Evolutionary conservation across 805 yeast genomes (phyloP).

Genomic region (Zygoascus flipseniorum): DNA sequence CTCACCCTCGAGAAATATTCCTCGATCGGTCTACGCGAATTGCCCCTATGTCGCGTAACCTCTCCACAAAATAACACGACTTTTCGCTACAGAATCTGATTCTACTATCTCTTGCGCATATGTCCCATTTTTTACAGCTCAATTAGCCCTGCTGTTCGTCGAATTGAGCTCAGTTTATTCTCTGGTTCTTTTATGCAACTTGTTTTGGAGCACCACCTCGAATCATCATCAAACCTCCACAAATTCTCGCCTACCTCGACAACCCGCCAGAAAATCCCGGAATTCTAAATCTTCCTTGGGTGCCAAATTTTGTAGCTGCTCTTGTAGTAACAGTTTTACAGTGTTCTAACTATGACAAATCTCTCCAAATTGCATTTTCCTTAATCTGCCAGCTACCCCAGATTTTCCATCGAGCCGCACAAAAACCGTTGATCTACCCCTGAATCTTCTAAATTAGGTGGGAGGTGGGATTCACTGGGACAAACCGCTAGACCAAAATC

Average conservation of each 20-base stretch:
- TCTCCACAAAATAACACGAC: neutral
- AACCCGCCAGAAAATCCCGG: too few species aligned
- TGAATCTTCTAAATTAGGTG: neutral
- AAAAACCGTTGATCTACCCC: neutral
- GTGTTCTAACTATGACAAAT: too few species aligned
- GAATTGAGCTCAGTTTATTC: neutral
- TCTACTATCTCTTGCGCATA: neutral
- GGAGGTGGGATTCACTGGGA: neutral
- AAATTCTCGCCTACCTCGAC: too few species aligned
- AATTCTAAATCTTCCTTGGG: too few species aligned
- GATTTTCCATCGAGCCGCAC: neutral
- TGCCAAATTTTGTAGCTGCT: too few species aligned
- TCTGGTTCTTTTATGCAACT: slow-evolving; percentile 1
- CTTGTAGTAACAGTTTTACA: too few species aligned
- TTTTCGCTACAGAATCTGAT: neutral
- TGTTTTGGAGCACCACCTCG: slow-evolving; percentile 2
- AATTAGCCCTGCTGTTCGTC: neutral
- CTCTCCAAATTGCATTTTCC: too few species aligned
- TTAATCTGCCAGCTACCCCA: neutral
- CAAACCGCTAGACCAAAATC: too few species aligned
- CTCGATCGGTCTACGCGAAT: neutral
- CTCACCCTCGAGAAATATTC: neutral
- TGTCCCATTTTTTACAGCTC: neutral
- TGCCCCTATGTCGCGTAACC: neutral
- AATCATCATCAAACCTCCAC: neutral